Conservation (phyloP, 805 yeast genomes). For the Lipomyces yamanashiensis region DNA sequence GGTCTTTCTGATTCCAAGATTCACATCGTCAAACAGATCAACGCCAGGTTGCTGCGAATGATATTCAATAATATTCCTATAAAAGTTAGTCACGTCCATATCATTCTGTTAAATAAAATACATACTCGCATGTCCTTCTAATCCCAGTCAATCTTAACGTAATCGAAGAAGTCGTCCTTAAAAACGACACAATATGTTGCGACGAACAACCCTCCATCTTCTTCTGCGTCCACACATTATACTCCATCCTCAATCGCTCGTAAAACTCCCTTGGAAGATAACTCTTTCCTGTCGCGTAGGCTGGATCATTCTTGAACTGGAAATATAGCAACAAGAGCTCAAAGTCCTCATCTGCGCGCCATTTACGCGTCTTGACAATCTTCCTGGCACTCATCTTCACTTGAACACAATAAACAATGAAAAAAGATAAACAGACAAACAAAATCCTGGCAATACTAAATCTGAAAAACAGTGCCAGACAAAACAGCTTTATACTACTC, state of each 20-base stretch:
- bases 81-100: neutral
- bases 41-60: constrained; percentile 16
- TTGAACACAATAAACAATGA: neutral
- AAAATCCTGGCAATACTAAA: too few relatives aligned
- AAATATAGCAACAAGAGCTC: constrained; percentile 11
- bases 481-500: too few relatives aligned
- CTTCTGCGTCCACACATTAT: constrained; percentile 17
- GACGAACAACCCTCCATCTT: constrained; percentile 17
- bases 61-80: constrained; percentile 11
- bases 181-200: constrained; percentile 12
- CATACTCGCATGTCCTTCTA: constrained; percentile 16
- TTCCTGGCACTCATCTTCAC: neutral
- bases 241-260: constrained; percentile 10
- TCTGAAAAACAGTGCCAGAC: too few relatives aligned
- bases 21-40: constrained; percentile 14
- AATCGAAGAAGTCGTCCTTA: constrained; percentile 13
- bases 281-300: constrained; percentile 9
- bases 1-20: constrained; percentile 8
- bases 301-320: constrained; percentile 7
- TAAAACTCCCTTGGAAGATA: constrained; percentile 11
- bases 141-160: constrained; percentile 9
- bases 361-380: constrained; percentile 10
- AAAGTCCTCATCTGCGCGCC: constrained; percentile 16
- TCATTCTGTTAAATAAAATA: neutral
- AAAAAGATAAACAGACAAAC: neutral